Evolutionary conservation across 2,329 filamentous ascomycete genomes (phyloP).

Genomic region (Cladosporium sp.): DNA sequence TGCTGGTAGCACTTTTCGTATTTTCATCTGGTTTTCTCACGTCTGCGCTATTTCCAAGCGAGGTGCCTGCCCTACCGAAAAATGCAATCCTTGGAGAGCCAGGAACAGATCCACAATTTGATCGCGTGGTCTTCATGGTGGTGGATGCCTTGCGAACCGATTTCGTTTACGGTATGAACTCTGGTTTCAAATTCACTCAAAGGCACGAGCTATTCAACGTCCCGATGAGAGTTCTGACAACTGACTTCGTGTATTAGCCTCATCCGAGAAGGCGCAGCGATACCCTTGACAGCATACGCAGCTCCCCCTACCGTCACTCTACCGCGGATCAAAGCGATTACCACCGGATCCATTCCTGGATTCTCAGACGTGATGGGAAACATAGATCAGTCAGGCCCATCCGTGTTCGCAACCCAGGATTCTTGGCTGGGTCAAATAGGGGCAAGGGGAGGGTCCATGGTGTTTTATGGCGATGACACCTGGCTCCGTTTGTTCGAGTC

Average conservation of each 20-base stretch:
- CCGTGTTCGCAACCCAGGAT: conserved; percentile 81
- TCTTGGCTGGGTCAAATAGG: conserved; percentile 95
- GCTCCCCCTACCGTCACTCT: conserved; percentile 97
- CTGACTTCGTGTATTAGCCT: conserved; percentile 51
- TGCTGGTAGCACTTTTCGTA: no score
- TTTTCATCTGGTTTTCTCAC: no score
- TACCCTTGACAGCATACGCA: conserved; percentile 93
- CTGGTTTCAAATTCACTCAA: conserved; percentile 84
- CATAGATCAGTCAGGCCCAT: conserved; percentile 90
- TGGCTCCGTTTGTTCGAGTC: no score
- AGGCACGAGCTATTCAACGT: conserved; percentile 48
- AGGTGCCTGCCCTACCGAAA: no score
- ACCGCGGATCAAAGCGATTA: conserved; percentile 95
- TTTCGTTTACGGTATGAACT: conserved; percentile 78
- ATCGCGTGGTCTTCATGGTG: no score
- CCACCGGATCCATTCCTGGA: conserved; percentile 91
- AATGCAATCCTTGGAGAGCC: no score
- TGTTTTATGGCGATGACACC: no score
- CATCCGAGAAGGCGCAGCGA: conserved; percentile 73
- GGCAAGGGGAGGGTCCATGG: conserved; percentile 33
- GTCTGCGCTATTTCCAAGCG: no score
- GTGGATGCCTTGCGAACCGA: conserved; percentile 86
- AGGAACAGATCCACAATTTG: no score
- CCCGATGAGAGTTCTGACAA: not conserved
- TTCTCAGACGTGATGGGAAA: conserved; percentile 98